A percentile compares a stretch with the other conserved stretches of the same genome.
phyloP scores from a whole-genome alignment of 768 basidiomycete genomes.

The Termitomyces sp. region DNA sequence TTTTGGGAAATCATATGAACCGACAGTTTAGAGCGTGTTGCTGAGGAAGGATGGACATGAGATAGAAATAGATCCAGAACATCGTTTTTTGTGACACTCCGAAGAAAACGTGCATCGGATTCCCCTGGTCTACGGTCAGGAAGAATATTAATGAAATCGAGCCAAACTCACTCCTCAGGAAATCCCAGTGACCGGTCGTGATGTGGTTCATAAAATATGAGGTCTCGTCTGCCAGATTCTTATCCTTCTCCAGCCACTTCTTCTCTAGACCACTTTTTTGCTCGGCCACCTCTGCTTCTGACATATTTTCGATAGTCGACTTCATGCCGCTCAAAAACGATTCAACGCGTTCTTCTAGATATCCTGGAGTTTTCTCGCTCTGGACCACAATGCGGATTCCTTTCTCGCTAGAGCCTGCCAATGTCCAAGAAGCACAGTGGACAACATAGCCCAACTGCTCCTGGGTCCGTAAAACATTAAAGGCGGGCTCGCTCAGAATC shows the following conservation, averaged over 20 bases:
- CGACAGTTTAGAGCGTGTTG: conserved; percentile 75
- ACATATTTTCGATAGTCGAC: conserved; percentile 61
- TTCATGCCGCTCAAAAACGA: conserved; percentile 80
- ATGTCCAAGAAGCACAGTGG: conserved; percentile 47
- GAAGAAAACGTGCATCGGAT: conserved; percentile 65
- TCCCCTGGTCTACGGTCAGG: conserved; percentile 41
- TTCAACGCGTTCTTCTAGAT: conserved; percentile 86
- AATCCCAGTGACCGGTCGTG: conserved; percentile 80
- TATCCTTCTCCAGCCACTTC: conserved; percentile 80
- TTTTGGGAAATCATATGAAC: conserved; percentile 76
- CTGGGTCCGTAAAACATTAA: conserved; percentile 86
- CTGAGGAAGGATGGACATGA: conserved; percentile 65
- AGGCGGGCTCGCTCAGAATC: conserved; percentile 87
- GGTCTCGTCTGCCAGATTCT: conserved; percentile 84
- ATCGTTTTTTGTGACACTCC: conserved; percentile 67
- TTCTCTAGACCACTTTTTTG: conserved; percentile 75
- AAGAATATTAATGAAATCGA: background rate
- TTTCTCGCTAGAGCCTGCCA: conserved; percentile 61
- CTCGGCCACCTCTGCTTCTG: conserved; percentile 64
- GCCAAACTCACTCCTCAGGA: conserved; percentile 64
- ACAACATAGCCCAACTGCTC: conserved; percentile 97
- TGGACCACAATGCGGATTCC: conserved; percentile 86
- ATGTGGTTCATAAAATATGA: conserved; percentile 67
- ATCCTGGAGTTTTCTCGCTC: conserved; percentile 75
- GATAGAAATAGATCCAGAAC: conserved; percentile 65